Conservation (phyloP, 768 basidiomycete species). For the Tylopilus cervinicoccineus region DNA sequence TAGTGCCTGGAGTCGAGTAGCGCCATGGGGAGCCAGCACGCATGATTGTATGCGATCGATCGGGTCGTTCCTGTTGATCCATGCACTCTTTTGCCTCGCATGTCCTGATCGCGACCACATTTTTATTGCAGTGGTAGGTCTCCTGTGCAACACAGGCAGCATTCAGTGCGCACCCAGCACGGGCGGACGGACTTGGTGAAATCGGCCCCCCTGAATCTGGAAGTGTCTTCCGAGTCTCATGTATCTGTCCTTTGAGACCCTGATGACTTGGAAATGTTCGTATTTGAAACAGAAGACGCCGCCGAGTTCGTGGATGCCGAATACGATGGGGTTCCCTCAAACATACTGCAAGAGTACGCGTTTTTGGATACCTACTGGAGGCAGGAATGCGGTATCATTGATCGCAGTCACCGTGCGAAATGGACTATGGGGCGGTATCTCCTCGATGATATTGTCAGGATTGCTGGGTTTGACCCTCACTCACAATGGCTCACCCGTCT, state of each 20-base stretch:
- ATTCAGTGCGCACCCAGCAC: slow-evolving; percentile 1
- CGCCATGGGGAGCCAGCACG: slow-evolving; percentile 7
- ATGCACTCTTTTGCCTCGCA: slow-evolving; percentile 14
- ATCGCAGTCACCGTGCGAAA: slow-evolving; percentile 12
- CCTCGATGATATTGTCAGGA: slow-evolving; percentile 9
- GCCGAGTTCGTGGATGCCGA: slow-evolving; percentile 3
- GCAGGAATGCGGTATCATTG: slow-evolving; percentile 8
- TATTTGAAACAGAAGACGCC: slow-evolving; percentile 6
- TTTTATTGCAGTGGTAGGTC: neutral
- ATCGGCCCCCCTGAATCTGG: slow-evolving; percentile 10
- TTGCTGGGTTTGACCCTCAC: neutral
- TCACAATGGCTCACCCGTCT: slow-evolving; percentile 3
- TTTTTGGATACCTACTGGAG: too few relatives aligned
- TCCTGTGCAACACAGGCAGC: neutral
- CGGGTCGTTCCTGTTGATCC: slow-evolving; percentile 12
- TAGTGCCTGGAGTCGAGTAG: slow-evolving; percentile 8
- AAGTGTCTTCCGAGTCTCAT: slow-evolving; percentile 3
- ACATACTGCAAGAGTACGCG: slow-evolving; percentile 2
- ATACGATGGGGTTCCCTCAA: neutral
- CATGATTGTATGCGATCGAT: slow-evolving; percentile 6
- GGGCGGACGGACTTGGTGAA: slow-evolving; percentile 10
- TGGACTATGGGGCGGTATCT: slow-evolving; percentile 17
- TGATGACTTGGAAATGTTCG: slow-evolving; percentile 3
- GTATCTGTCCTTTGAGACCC: slow-evolving; percentile 1
- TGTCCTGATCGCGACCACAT: slow-evolving; percentile 5